A percentile compares a stretch with the other conserved stretches of the same genome.
phyloP scores from a whole-genome alignment of 805 yeast genomes.

The Saccharomycopsis sp. region DNA sequence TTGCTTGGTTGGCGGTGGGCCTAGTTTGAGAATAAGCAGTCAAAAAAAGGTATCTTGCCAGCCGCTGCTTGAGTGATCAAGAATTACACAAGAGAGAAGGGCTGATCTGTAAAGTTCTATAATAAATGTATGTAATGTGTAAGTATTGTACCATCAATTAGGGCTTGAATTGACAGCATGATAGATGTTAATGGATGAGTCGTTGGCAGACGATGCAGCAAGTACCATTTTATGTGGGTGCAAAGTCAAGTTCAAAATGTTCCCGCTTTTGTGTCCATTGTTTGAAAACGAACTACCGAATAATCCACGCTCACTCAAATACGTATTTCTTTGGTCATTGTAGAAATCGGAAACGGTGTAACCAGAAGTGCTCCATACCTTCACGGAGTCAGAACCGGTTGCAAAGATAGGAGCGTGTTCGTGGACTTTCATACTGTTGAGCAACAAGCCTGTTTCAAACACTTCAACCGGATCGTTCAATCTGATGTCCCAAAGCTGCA shows the following conservation, averaged over 20 bases:
- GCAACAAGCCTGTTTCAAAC: constrained; percentile 45
- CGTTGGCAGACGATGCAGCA: constrained; percentile 78
- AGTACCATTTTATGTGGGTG: constrained; percentile 87
- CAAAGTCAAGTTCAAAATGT: constrained; percentile 58
- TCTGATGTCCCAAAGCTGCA: constrained; percentile 88
- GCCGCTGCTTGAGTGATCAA: too few species aligned
- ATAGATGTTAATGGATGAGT: constrained; percentile 58
- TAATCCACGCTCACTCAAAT: constrained; percentile 2
- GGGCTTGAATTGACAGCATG: too few species aligned
- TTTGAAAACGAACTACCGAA: constrained; percentile 27
- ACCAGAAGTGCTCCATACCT: constrained; percentile 82
- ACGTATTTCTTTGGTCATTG: constrained; percentile 25
- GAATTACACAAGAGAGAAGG: too few species aligned
- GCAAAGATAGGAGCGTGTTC: constrained; percentile 95
- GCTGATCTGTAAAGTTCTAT: too few species aligned
- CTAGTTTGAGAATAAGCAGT: too few species aligned
- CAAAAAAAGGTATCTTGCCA: too few species aligned
- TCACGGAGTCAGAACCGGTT: constrained; percentile 72
- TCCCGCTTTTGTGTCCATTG: constrained; percentile 25
- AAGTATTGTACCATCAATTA: too few species aligned
- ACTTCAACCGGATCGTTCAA: constrained; percentile 57
- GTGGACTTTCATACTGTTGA: constrained; percentile 73
- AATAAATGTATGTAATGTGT: too few species aligned
- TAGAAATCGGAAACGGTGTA: constrained; percentile 55
- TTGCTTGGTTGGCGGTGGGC: too few species aligned